A percentile compares a stretch with the other conserved stretches of the same genome.
phyloP scores from a whole-genome alignment of 2,329 filamentous ascomycete species.

The Didymella lethalis region DNA sequence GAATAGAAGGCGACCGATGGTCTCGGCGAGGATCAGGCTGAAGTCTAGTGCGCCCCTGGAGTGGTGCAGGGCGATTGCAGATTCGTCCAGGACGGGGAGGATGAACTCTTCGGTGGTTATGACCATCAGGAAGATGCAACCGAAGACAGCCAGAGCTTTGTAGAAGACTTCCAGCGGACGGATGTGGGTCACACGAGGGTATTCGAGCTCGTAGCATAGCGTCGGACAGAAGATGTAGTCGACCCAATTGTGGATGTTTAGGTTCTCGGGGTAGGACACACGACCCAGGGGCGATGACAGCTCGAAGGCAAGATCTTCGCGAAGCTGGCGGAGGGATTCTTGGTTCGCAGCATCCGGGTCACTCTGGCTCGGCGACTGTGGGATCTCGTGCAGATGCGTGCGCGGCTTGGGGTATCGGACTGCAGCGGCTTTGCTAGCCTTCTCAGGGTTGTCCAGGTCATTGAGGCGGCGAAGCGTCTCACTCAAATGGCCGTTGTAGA shows the following conservation, averaged over 20 bases:
- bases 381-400: slow-evolving; percentile 63
- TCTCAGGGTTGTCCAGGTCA: slow-evolving; percentile 79
- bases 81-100: slow-evolving; percentile 83
- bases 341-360: slow-evolving; percentile 52
- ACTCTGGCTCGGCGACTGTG: slow-evolving; percentile 53
- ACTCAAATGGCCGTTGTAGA: slow-evolving; percentile 95
- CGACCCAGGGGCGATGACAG: slow-evolving; percentile 89
- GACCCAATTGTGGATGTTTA: slow-evolving; percentile 80
- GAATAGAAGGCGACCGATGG: slow-evolving; percentile 89
- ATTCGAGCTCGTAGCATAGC: slow-evolving; percentile 96
- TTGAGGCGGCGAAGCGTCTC: slow-evolving; percentile 83
- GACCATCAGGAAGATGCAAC: slow-evolving; percentile 93
- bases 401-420: slow-evolving; percentile 72
- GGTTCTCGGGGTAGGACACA: slow-evolving; percentile 87
- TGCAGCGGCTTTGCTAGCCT: slow-evolving; percentile 71
- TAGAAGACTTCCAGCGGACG: slow-evolving; percentile 82
- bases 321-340: slow-evolving; percentile 67
- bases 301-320: slow-evolving; percentile 88
- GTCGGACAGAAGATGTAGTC: slow-evolving; percentile 94
- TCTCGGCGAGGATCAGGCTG: slow-evolving; percentile 83
- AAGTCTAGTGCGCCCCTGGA: slow-evolving; percentile 67
- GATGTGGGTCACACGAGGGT: slow-evolving; percentile 78
- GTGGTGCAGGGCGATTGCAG: slow-evolving; percentile 62
- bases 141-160: slow-evolving; percentile 89
- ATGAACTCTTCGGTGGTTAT: slow-evolving; percentile 95